Evolutionary conservation across 352 stramenopile species (phyloP), one percentile per base, ranked within the genome.

Genomic region (Hyaloperonospora arabidopsidis): DNA sequence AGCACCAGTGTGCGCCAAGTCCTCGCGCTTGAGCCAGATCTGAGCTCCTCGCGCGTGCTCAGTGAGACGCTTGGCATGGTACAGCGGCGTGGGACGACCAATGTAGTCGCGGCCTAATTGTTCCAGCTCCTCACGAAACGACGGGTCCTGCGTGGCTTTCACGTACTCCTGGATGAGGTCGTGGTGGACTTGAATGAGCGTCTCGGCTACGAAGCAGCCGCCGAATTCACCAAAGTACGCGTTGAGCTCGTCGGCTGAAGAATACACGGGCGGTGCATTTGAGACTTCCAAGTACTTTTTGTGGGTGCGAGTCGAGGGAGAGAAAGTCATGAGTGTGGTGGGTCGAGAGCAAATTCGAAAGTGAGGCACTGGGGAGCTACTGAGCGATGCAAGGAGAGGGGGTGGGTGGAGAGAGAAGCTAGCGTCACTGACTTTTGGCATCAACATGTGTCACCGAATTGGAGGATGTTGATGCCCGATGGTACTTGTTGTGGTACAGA

Each of bases 21-120:
- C 96, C 68, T 99, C 96, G 34, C 96, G 82, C 73, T 99, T 99
- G 52, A 98, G 79, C 93, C 94, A 99, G 68, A 99, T 98, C 57
- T 96, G 93, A 19, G 95, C 96, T 25, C 82, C 79, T 36, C 90
- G 89, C 36, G 92, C 86, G 50, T 95, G 73, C 54, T 94, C 83
- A 0, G 95, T 98, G n/a, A 99, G 76, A 22, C 94, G 88, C 61
- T 97, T 92, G 25, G 96, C 96, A 63, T 94, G 86, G 80, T 98
- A 98, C 52, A 98, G 72, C n/a, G 95, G 95, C 44, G 95, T 98
- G 2, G 96, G 96, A 34, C 86, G 78, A 35, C 86, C 86, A 52
- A 95, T 89, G 73, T 93, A 95, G 67, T 95, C 84, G 56, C 95
- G 92, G 17, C 95, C 96, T 29, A 98, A 95, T 45, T 98, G 82